Base-by-base conservation (phyloP, 352 stramenopile species). In the Pythium utonaiense region DNA sequence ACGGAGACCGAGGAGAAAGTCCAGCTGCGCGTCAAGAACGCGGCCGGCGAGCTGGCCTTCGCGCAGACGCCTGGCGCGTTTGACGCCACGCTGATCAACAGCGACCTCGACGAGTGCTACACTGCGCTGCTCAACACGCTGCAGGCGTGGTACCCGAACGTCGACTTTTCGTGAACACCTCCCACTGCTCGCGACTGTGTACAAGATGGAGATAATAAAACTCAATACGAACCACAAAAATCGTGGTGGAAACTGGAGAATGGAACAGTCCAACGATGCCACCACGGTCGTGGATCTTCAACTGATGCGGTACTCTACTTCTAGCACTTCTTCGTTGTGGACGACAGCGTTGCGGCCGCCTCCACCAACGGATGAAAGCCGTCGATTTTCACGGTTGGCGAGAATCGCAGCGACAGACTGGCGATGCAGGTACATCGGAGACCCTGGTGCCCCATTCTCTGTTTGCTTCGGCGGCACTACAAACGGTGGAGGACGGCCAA, bases 1-100 rank as follows among this genome's bases (percentile, higher is more conserved):
- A 99, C 96, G 16, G 97, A 99, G 78, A 97, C 80, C 24, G 96
- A 99, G 73, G 97, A 99, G 38, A 95, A 96, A 60, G 96, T 99
- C 40, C 60, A 88, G 60, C 78, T 96, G 42, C 88, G 97, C 53
- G 69, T 99, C 21, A 83, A 88, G 31, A 99, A 99, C 74, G 95
- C 96, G 0, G 76, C 78, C 2, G 86, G 80, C 6, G 97, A 99
- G 73, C 65, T 99, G 56, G 95, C 86, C 12, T 99, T 93, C 53
- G 83, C 87, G 28, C 61, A 86, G 57, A 74, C 88, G 63, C 72
- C 74, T 3, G 89, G 89, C 30, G 78, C 92, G 51, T 97, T 98
- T 61, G 88, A 98, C 60, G 70, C 82, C 28, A 86, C 94, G 50
- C 74, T 98, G 40, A 76, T 97, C 48, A 98, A 98, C 71, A 79